phyloP scores from a whole-genome alignment of 495 filamentous ascomycete species.

The Annulohypoxylon bovei region DNA sequence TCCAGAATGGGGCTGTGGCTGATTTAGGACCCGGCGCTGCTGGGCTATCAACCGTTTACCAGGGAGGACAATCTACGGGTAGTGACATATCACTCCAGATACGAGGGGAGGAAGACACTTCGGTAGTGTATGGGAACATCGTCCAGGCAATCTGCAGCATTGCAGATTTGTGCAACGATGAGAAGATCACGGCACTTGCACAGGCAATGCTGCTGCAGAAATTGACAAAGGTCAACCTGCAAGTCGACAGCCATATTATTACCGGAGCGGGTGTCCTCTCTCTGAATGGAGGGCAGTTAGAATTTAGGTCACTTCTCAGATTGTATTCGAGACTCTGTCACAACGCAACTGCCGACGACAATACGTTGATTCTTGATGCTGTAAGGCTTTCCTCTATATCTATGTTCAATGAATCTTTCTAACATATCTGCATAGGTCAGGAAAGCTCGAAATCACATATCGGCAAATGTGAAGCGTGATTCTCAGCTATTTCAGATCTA shows the following conservation, averaged over 20 bases:
- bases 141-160: slow-evolving; percentile 91
- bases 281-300: slow-evolving; percentile 73
- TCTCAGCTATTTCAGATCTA: slow-evolving; percentile 82
- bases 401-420: background rate
- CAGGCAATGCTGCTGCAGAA: slow-evolving; percentile 96
- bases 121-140: slow-evolving; percentile 77
- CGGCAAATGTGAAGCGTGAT: slow-evolving; percentile 69
- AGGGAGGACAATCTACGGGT: slow-evolving; percentile 67
- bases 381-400: slow-evolving; percentile 61
- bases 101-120: slow-evolving; percentile 76
- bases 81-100: slow-evolving; percentile 81
- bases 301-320: slow-evolving; percentile 86
- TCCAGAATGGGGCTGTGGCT: slow-evolving; percentile 49
- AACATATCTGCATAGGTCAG: slow-evolving; percentile 61
- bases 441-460: slow-evolving; percentile 81
- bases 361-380: slow-evolving; percentile 66
- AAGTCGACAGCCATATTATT: slow-evolving; percentile 84
- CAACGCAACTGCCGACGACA: slow-evolving; percentile 73
- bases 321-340: slow-evolving; percentile 78
- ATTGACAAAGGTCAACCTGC: slow-evolving; percentile 78
- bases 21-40: slow-evolving; percentile 48
- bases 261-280: slow-evolving; percentile 82
- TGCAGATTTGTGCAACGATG: slow-evolving; percentile 80
- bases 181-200: slow-evolving; percentile 93
- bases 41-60: slow-evolving; percentile 57